Evolutionary conservation across 2,329 filamentous ascomycete species (phyloP), one percentile per base, ranked within the genome.

Genomic region (Trichophyton verrucosum): DNA sequence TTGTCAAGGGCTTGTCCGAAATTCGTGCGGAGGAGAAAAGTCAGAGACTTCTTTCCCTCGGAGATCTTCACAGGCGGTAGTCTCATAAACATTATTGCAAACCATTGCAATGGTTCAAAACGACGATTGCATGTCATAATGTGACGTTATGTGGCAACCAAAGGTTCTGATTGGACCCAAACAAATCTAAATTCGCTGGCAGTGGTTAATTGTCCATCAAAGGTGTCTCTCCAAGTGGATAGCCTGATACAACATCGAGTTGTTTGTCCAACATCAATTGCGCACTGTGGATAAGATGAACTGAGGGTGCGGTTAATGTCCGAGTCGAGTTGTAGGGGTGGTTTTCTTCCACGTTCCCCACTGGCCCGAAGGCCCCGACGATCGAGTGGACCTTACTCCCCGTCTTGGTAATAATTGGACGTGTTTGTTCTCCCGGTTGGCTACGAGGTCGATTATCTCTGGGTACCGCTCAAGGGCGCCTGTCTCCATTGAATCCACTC

Each of bases 341-440:
- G 9, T 20, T 55, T 20, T 15, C 51, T 36, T 20, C 51, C n/a
- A n/a, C 51, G 27, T 20, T 27, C 51, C 9, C 51, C 51, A 55
- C 51, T 55, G 47, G 51, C 51, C 24, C 51, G 51, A 20, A 55
- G 38, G 51, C 51, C 51, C 33, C 30, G 51, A 55, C n/a, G 51
- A 55, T 55, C 51, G 9, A 27, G 51, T 55, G 51, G 51, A 15
- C 15, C 51, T 6, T 36, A 6, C 30, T 55, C 46, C 51, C 51
- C 51, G 27, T 55, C 51, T 55, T 55, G 51, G 51, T 55, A 55
- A 55, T 55, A 36, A 55, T 55, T 38, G 51, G 51, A 55, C 27
- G 6, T 30, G 17, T 2, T 27, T 13, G 15, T 4, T 55, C 30
- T 11, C 8, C 27, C 3, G 46, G 46, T 24, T 24, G 46, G 51